Percentiles rank a stretch among this genome's conserved stretches.
These are phyloP conservation scores for Coemansia reversa DNA, from an alignment of 192 early-diverging fungal genomes.

Conservation along the genomic window DNA sequence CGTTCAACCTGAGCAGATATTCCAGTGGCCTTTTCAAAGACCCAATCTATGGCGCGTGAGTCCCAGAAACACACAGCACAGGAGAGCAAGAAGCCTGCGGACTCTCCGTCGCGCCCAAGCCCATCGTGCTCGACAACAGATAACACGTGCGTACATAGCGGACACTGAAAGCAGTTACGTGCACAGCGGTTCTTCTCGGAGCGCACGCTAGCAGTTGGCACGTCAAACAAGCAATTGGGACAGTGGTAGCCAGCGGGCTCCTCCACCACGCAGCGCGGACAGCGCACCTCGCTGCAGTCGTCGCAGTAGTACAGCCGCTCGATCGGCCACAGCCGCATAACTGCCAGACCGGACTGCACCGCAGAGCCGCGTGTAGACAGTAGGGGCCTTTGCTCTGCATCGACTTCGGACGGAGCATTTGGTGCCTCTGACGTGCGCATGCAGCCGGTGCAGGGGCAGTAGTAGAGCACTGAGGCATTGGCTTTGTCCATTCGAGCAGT, in stretches of 20 bases:
- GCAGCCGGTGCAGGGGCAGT: conserved; percentile 35
- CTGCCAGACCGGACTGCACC: conserved; percentile 14
- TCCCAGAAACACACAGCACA: conserved; percentile 93
- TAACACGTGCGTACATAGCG: conserved; percentile 77
- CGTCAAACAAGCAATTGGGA: conserved; percentile 96
- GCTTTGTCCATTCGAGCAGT: conserved; percentile 1
- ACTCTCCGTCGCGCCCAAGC: conserved; percentile 12
- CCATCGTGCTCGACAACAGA: conserved; percentile 63
- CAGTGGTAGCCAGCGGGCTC: conserved; percentile 92
- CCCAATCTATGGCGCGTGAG: conserved; percentile 87
- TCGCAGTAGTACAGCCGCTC: conserved; percentile 86
- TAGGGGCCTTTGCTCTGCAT: neutral
- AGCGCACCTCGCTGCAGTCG: conserved; percentile 78
- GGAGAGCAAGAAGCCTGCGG: conserved; percentile 65
- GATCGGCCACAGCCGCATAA: conserved; percentile 54
- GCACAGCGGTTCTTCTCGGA: conserved; percentile 93
- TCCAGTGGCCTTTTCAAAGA: conserved; percentile 92
- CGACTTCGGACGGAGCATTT: neutral
- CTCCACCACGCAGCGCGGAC: conserved; percentile 77
- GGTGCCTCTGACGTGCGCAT: conserved; percentile 10
- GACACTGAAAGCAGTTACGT: conserved; percentile 93
- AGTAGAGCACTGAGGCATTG: conserved; percentile 27
- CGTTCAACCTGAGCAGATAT: conserved; percentile 88
- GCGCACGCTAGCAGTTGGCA: conserved; percentile 92
- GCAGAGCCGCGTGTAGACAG: neutral